Evolutionary conservation across 352 stramenopile species (phyloP).

Genomic region (Peronosclerospora sorghi): DNA sequence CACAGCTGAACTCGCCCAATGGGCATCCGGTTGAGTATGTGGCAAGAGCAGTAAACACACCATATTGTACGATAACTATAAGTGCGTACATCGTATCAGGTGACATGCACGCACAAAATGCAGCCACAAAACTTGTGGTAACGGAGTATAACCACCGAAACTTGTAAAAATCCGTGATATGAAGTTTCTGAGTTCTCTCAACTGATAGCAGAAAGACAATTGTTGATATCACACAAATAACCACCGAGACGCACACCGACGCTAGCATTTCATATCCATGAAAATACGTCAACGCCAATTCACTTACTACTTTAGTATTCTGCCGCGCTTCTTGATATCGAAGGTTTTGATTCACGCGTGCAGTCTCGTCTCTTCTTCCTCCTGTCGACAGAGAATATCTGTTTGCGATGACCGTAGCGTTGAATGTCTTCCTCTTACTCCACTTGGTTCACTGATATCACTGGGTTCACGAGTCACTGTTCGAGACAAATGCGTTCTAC

Average conservation of each 20-base stretch:
- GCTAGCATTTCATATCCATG: conserved; percentile 34
- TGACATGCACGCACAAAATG: conserved; percentile 35
- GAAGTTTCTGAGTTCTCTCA: conserved; percentile 22
- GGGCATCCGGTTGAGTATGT: conserved; percentile 46
- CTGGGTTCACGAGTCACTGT: too few relatives aligned
- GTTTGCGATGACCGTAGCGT: background rate
- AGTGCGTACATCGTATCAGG: conserved; percentile 39
- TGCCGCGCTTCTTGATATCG: conserved; percentile 16
- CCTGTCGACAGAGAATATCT: conserved; percentile 10
- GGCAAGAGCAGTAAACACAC: conserved; percentile 40
- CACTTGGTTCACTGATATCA: too few relatives aligned
- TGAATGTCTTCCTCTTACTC: too few relatives aligned
- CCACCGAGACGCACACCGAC: conserved; percentile 20
- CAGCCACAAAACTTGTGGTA: conserved; percentile 24
- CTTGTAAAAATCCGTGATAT: conserved; percentile 40
- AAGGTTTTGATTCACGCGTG: conserved; percentile 9
- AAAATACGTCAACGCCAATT: conserved; percentile 14
- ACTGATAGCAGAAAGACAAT: conserved; percentile 22
- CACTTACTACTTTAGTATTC: conserved; percentile 16
- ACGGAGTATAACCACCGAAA: conserved; percentile 37
- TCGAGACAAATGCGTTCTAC: too few relatives aligned
- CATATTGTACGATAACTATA: conserved; percentile 33
- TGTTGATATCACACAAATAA: conserved; percentile 24
- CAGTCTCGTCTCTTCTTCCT: conserved; percentile 18
- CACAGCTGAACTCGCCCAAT: conserved; percentile 41